These are phyloP conservation scores for Austroboletus novae-zelandiae DNA, from an alignment of 1,284 basidiomycete species.

Conservation along the genomic window DNA sequence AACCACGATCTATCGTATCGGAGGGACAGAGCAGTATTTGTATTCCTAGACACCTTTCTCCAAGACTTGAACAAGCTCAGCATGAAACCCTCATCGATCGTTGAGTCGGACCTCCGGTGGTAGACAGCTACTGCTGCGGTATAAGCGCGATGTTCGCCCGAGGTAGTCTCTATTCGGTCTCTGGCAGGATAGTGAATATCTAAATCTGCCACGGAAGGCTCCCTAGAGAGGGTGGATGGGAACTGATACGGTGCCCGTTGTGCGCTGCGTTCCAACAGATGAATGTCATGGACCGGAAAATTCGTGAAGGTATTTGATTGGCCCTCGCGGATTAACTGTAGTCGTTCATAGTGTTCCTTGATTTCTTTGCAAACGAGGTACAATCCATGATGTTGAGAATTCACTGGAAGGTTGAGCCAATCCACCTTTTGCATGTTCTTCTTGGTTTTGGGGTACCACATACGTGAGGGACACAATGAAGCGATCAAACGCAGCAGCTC, in stretches of 20 bases:
- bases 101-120: not conserved
- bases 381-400: slow-evolving; percentile 36
- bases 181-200: slow-evolving; percentile 11
- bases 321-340: slow-evolving; percentile 11
- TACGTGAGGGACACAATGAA: slow-evolving; percentile 32
- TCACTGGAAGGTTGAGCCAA: slow-evolving; percentile 16
- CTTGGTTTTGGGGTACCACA: slow-evolving; percentile 10
- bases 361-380: slow-evolving; percentile 28
- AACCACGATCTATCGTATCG: slow-evolving; percentile 22
- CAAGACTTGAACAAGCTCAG: slow-evolving; percentile 4
- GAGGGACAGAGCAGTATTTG: slow-evolving; percentile 4
- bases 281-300: slow-evolving; percentile 6
- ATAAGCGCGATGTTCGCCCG: slow-evolving; percentile 13
- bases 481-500: slow-evolving; percentile 36
- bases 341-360: slow-evolving; percentile 24
- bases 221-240: slow-evolving; percentile 1
- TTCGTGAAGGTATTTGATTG: slow-evolving; percentile 22
- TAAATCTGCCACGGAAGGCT: not conserved
- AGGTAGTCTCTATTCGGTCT: not conserved
- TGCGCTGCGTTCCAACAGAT: not conserved
- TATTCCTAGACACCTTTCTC: slow-evolving; percentile 14
- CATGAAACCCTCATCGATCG: not conserved
- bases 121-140: slow-evolving; percentile 6
- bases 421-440: slow-evolving; percentile 36
- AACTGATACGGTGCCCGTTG: slow-evolving; percentile 6